Base-by-base conservation (phyloP, 163 green algal species). In the Volvox carteri region DNA sequence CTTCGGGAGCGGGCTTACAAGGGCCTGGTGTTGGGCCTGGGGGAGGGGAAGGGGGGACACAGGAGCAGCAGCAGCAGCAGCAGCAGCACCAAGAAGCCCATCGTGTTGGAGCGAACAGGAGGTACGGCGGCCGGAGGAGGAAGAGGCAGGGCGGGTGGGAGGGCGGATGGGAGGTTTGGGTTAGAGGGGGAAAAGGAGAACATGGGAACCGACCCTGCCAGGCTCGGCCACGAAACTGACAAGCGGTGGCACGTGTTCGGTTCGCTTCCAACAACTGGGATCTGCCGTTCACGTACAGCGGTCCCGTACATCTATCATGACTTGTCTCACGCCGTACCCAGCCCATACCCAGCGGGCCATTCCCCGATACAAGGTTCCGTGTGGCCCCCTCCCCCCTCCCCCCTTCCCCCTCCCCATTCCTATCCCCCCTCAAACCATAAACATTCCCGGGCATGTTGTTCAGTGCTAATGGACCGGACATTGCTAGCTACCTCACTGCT, bases 1-100 rank as follows among this genome's bases (percentile, higher is more conserved):
- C 83, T 88, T 35, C 50, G 48, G n/a, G 68, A 88, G 70, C 83
- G 83, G 50, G 68, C 68, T 23, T 88, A 88, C 83, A 88, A 88
- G 83, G 83, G 83, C 11, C 83, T 88, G 68, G 83, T 88, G 1
- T 25, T 83, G 9, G 67, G 67, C 23, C 28, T 28, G 12, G 83
- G 46, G 48, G 74, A 83, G 83, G 5, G 35, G 25, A 46, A 35
- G n/a, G 58, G 4, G 12, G 48, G 48, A 58, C n/a, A n/a, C n/a
- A n/a, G n/a, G n/a, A n/a, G n/a, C n/a, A n/a, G n/a, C n/a, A n/a
- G n/a, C n/a, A n/a, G n/a, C n/a, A n/a, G n/a, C n/a, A n/a, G n/a
- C n/a, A n/a, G n/a, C n/a, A n/a, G n/a, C n/a, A n/a, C n/a, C 62
- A 73, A 28, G 33, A 87, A 87, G 46, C 70, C 83, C 28, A 62